Conservation (phyloP, 257 asterid species). For the Orobanche coerulescens region DNA sequence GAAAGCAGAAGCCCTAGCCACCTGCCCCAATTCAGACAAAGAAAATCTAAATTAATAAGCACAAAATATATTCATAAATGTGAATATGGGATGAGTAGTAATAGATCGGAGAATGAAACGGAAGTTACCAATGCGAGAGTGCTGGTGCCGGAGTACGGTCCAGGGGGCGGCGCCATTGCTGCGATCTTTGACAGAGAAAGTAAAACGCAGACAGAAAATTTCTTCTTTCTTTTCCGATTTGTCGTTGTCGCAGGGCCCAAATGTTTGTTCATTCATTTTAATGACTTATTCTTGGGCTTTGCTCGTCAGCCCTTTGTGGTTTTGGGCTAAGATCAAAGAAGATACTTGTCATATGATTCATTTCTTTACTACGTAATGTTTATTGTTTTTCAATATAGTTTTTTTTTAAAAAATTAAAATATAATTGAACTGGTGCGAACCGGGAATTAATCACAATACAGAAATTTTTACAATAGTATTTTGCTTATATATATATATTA, state of each 20-base stretch:
- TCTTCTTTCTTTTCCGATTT: not conserved
- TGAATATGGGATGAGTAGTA: not conserved
- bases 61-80: not conserved
- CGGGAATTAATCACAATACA: too few relatives aligned
- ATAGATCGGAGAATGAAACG: constrained; percentile 13
- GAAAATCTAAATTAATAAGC: not conserved
- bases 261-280: too few relatives aligned
- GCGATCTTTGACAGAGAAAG: not conserved
- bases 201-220: not conserved
- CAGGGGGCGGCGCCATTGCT: constrained; percentile 41
- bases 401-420: too few relatives aligned
- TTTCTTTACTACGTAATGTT: too few relatives aligned
- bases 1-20: constrained; percentile 57
- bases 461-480: too few relatives aligned
- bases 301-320: not conserved
- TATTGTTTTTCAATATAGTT: too few relatives aligned
- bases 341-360: too few relatives aligned
- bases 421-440: too few relatives aligned
- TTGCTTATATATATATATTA: too few relatives aligned
- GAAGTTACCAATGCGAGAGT: constrained; percentile 35
- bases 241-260: not conserved
- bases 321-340: not conserved
- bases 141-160: constrained; percentile 42
- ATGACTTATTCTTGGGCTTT: not conserved
- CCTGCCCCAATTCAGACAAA: constrained; percentile 30